Conservation (phyloP, 2,329 filamentous ascomycete species). For the Pseudogymnoascus verrucosus region DNA sequence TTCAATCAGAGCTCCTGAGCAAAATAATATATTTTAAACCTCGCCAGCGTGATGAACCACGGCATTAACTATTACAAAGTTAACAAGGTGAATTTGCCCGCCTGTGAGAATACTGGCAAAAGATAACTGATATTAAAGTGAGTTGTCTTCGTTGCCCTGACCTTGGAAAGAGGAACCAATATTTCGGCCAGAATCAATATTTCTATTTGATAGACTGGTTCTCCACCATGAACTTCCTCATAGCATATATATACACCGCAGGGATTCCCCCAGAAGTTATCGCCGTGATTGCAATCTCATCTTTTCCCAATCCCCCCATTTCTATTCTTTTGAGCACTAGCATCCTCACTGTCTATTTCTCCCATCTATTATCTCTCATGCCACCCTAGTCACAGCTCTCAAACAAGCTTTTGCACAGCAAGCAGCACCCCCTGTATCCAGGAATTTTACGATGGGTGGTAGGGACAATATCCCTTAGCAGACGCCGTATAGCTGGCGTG, state of each 20-base stretch:
- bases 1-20: too few relatives aligned
- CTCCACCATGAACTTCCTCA: not conserved
- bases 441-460: slow-evolving; percentile 27
- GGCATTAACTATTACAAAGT: not conserved
- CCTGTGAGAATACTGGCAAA: too few relatives aligned
- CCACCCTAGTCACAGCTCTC: not conserved
- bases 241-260: not conserved
- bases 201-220: not conserved
- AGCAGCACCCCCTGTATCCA: too few relatives aligned
- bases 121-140: too few relatives aligned
- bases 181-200: not conserved
- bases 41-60: not conserved
- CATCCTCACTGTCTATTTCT: not conserved
- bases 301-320: not conserved
- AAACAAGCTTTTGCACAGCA: not conserved
- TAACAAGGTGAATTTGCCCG: too few relatives aligned
- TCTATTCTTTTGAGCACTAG: not conserved
- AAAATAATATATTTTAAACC: not conserved
- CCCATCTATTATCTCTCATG: not conserved
- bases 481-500: slow-evolving; percentile 31
- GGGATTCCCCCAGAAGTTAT: not conserved
- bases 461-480: slow-evolving; percentile 33
- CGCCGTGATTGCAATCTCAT: not conserved
- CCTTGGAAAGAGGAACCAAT: not conserved
- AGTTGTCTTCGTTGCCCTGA: not conserved